phyloP scores from a whole-genome alignment of 2,329 filamentous ascomycete species.

The Trichoderma breve region DNA sequence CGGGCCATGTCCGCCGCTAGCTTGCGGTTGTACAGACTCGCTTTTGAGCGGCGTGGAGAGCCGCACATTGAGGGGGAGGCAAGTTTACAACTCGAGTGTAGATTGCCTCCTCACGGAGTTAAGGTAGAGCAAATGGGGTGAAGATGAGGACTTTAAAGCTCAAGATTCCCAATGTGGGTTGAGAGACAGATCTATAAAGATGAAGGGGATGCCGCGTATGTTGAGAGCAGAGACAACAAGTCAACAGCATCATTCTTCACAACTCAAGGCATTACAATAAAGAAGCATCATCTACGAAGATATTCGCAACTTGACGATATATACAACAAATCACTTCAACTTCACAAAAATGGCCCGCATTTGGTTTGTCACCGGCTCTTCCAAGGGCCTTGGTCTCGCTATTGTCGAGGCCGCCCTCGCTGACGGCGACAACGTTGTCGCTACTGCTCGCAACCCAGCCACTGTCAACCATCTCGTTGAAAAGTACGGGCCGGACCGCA shows the following conservation, averaged over 20 bases:
- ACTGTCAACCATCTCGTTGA: slow-evolving; percentile 35
- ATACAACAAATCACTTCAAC: background rate
- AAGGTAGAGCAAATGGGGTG: background rate
- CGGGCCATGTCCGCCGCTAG: too few relatives aligned
- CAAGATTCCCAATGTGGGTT: background rate
- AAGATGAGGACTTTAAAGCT: background rate
- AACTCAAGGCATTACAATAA: background rate
- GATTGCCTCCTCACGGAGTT: slow-evolving; percentile 2
- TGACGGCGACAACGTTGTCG: slow-evolving; percentile 43
- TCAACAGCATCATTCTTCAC: background rate
- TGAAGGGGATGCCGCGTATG: background rate
- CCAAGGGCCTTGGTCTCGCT: slow-evolving; percentile 46
- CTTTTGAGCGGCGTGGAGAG: background rate
- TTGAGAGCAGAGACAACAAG: background rate
- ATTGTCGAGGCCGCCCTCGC: slow-evolving; percentile 40
- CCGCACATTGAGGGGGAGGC: background rate
- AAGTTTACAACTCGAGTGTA: background rate
- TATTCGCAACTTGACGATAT: background rate
- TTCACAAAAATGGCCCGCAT: slow-evolving; percentile 20
- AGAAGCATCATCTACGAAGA: background rate
- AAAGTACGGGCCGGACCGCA: slow-evolving; percentile 42
- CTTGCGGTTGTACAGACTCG: background rate
- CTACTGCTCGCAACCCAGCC: slow-evolving; percentile 42
- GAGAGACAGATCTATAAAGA: slow-evolving; percentile 2
- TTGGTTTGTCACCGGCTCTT: slow-evolving; percentile 50